Evolutionary conservation across 768 basidiomycete species (phyloP), one percentile per base, ranked within the genome.

Genomic region (Hortiboletus campestris): DNA sequence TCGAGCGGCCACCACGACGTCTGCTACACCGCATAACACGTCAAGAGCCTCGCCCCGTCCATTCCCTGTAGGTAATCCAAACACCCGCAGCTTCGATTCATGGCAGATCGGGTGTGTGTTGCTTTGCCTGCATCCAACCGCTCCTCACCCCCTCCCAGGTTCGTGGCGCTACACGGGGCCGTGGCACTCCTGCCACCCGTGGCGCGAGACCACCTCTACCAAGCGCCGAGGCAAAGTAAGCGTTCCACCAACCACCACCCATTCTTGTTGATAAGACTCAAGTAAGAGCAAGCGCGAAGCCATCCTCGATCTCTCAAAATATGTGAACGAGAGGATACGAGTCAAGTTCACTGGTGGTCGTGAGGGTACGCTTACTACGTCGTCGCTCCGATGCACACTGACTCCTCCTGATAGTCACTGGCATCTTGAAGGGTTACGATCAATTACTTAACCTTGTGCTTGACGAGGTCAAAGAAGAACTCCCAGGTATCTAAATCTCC

Each of bases 271-370:
- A 72, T 61, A 56, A 64, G 58, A 64, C 62, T 61, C 60, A 70
- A 71, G 70, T 49, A 71, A 73, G 67, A 58, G 70, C 42, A 91
- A 89, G 71, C 83, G 91, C 41, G 96, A 98, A 72, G 91, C 93
- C 29, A 98, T 98, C 72, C 84, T 98, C 32, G 94, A 98, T 72
- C 85, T 98, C 32, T 85, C 90, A 46, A 95, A 96, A 72, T 98
- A 97, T 65, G 89, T 89, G 49, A 91, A 96, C 72, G 86, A 94
- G 72, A 82, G 85, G 58, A 91, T 99, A 68, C 77, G 93, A 53
- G 94, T 98, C 67, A 98, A 97, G 74, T 98, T 99, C 68, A 93
- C 93, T n/a, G 97, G 97, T 42, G 96, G 96, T 38, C 78, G 97
- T 39, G 94, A 99, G 83, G 94, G 95, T 91, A 57, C 48, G 56